These are phyloP conservation scores for Onygena corvina DNA, from an alignment of 2,329 filamentous ascomycete species.

Conservation along the genomic window DNA sequence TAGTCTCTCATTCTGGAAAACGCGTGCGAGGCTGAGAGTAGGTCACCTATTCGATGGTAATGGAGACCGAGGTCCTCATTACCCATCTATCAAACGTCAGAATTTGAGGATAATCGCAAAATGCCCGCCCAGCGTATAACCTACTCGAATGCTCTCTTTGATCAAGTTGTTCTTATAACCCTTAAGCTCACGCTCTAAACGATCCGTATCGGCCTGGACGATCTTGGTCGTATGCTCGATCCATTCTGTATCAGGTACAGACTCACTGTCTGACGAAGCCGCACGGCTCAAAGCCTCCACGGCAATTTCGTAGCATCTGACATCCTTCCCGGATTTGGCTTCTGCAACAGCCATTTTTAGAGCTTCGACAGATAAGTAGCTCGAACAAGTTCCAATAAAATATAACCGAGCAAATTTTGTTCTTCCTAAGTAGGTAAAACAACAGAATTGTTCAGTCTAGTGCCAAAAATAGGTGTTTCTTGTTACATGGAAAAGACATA, in stretches of 20 bases:
- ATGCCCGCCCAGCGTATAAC: slow-evolving; percentile 18
- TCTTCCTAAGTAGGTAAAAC: slow-evolving; percentile 44
- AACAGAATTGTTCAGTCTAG: not conserved
- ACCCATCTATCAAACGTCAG: slow-evolving; percentile 55
- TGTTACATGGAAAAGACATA: slow-evolving; percentile 27
- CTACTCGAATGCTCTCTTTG: slow-evolving; percentile 86
- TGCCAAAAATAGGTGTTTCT: slow-evolving; percentile 11
- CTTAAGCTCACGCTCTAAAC: slow-evolving; percentile 75
- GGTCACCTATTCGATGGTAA: slow-evolving; percentile 65
- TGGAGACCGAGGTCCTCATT: slow-evolving; percentile 85
- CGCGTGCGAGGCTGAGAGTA: slow-evolving; percentile 59
- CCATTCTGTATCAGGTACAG: slow-evolving; percentile 60
- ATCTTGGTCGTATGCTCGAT: slow-evolving; percentile 53
- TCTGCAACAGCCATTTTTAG: slow-evolving; percentile 64
- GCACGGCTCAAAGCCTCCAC: slow-evolving; percentile 53
- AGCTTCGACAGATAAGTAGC: slow-evolving; percentile 64
- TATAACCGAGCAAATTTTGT: slow-evolving; percentile 71
- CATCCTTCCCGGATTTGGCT: slow-evolving; percentile 64
- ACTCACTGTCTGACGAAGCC: slow-evolving; percentile 56
- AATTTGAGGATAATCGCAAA: slow-evolving; percentile 4
- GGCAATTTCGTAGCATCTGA: slow-evolving; percentile 57
- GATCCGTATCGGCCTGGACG: slow-evolving; percentile 57
- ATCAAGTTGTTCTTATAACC: slow-evolving; percentile 94
- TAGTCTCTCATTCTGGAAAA: slow-evolving; percentile 84
- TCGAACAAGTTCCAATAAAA: slow-evolving; percentile 67